Base-by-base conservation (phyloP, 805 yeast species). In the Wickerhamiella australiensis region DNA sequence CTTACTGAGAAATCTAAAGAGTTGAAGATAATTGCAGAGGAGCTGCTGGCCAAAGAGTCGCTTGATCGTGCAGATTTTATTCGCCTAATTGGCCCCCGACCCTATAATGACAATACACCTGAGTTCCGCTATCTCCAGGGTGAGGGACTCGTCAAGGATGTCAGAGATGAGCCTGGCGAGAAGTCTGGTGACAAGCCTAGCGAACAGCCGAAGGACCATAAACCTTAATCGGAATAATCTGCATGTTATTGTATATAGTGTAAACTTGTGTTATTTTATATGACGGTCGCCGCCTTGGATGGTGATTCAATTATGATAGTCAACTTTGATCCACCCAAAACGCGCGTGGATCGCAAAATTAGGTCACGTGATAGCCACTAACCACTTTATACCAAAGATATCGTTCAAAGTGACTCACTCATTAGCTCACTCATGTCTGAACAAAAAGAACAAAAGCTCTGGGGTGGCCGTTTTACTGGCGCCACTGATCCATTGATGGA, bases 391-490 rank as follows among this genome's bases (percentile, higher is more conserved):
- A 38, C 42, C 42, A 38, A 8, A n/a, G 20, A 6, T 33, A n/a
- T 31, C 9, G 15, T 8, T n/a, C 15, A 5, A 15, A 36, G 40
- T 37, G 42, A 37, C 42, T 37, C 33, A 29, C 33, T 29, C n/a
- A 29, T n/a, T n/a, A n/a, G n/a, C 33, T 29, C 33, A 29, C 33
- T 29, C 42, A 37, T 37, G 31, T 25, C 44, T 22, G 29, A 35
- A 44, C 38, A 20, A 11, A 45, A 15, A 18, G 87, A 82, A 68
- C 73, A 71, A 59, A 88, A 80, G 66, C 72, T 90, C 56, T 90
- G 98, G 98, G 98, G 98, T 60, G 98, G 97, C 60, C 78, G 98
- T 68, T 90, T 90, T 70, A 90, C 96, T 53, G 97, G 73, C 44
- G 90, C 90, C 54, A 80, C 95, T 25, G 99, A 92, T 61, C 99